Evolutionary conservation across 768 basidiomycete species (phyloP), one percentile per base, ranked within the genome.

Genomic region (Mycena rosella): DNA sequence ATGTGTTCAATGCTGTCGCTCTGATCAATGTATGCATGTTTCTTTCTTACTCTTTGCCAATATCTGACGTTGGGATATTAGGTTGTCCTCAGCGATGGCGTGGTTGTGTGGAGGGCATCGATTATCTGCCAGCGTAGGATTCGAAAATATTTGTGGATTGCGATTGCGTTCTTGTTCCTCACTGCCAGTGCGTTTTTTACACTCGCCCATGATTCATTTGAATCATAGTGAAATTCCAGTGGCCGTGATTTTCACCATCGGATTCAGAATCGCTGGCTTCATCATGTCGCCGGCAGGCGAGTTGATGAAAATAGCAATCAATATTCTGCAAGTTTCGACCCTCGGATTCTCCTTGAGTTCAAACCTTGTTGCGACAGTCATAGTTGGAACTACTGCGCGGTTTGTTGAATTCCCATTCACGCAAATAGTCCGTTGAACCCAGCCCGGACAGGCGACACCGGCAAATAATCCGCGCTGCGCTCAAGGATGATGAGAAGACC

Each of bases 131-230:
- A 45, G 3, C 63, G 68, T 17, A 61, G 62, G 20, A 60, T 65
- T n/a, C 51, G 68, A 4, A 70, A 62, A 36, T 70, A 65, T 15
- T 42, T 70, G n/a, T 70, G 63, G 68, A 59, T 65, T n/a, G 30
- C 68, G 20, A 62, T 70, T 1, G 38, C 44, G 24, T 65, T 70
- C 48, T 38, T 69, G 44, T 44, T 17, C 22, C 11, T 61, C 34
- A 68, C 49, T 15, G 49, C 29, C 27, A 8, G 49, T 30, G 18
- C 27, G 49, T 51, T 13, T 10, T n/a, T 40, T 15, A 13, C 38
- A 15, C 38, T 13, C 17, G 10, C 38, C 38, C 17, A 40, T 40
- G 14, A 18, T 40, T 40, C 38, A 15, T 40, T 40, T 18, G 17
- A n/a, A 13, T 18, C 10, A 40, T 8, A 3, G 22, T 40, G 26